Evolutionary conservation across 345 rosid genomes (phyloP).

Genomic region (Crucihimalaya himalaica): DNA sequence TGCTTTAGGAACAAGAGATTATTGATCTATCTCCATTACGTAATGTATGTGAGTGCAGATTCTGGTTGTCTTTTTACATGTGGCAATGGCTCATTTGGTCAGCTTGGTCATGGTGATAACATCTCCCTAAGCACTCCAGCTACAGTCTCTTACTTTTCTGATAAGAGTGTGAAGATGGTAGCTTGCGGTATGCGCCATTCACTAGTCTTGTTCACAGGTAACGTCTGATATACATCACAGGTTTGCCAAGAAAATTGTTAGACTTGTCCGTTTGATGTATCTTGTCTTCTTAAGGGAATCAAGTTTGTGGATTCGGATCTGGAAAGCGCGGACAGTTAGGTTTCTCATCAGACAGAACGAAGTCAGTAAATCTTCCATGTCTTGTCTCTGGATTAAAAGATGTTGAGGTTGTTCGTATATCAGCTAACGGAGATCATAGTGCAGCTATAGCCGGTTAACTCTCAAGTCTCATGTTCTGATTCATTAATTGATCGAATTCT

Average conservation of each 20-base stretch:
- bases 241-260: neutral
- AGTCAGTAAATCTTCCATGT: conserved; percentile 58
- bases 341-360: conserved; percentile 44
- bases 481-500: neutral
- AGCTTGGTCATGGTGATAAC: conserved; percentile 90
- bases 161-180: conserved; percentile 56
- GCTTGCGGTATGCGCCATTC: conserved; percentile 97
- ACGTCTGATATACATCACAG: neutral
- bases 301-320: conserved; percentile 76
- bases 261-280: neutral
- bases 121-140: conserved; percentile 53
- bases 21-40: neutral
- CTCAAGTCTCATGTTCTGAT: neutral
- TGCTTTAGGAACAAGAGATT: neutral
- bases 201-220: conserved; percentile 78
- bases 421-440: conserved; percentile 88
- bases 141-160: conserved; percentile 61
- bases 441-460: conserved; percentile 71
- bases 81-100: conserved; percentile 94
- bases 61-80: conserved; percentile 67
- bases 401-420: conserved; percentile 50
- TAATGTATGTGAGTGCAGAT: conserved; percentile 40
- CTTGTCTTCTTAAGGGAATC: conserved; percentile 43
- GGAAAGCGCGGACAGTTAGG: conserved; percentile 93
- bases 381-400: conserved; percentile 53